phyloP scores from a whole-genome alignment of 148 eudicot genomes.

The Silene latifolia region DNA sequence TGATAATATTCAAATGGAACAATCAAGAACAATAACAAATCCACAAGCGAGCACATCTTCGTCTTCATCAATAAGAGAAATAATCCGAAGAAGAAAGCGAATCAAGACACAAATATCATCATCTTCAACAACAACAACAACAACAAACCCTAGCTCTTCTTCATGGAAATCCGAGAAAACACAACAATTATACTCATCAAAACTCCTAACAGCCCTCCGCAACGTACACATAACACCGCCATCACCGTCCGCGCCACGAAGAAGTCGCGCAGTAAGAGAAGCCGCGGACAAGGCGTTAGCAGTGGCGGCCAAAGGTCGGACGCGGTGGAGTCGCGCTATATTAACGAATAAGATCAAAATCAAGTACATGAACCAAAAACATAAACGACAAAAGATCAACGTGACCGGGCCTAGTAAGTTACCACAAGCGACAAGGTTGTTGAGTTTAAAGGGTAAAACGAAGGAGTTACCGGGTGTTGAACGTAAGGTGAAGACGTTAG shows the following conservation, averaged over 20 bases:
- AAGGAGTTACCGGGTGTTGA: slow-evolving; percentile 68
- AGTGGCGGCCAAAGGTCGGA: slow-evolving; percentile 62
- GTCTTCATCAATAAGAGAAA: slow-evolving; percentile 20
- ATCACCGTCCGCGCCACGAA: slow-evolving; percentile 36
- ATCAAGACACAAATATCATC: slow-evolving; percentile 24
- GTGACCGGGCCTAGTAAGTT: slow-evolving; percentile 27
- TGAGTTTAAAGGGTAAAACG: slow-evolving; percentile 46
- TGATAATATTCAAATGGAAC: background rate
- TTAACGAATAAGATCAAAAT: slow-evolving; percentile 61
- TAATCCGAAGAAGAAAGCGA: slow-evolving; percentile 48
- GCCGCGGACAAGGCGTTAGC: slow-evolving; percentile 77
- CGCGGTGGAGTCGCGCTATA: slow-evolving; percentile 93
- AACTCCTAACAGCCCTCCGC: slow-evolving; percentile 70
- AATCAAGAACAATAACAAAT: slow-evolving; percentile 32
- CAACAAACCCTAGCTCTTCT: slow-evolving; percentile 17
- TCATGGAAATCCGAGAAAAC: slow-evolving; percentile 83
- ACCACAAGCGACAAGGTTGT: slow-evolving; percentile 31
- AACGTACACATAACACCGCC: slow-evolving; percentile 44
- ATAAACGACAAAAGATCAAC: slow-evolving; percentile 33
- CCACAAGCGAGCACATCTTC: slow-evolving; percentile 39
- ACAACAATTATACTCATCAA: slow-evolving; percentile 68
- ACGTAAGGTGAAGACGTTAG: slow-evolving; percentile 58
- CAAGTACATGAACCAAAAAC: slow-evolving; percentile 51
- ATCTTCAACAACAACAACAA: background rate
- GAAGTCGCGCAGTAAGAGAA: slow-evolving; percentile 59